Conservation (phyloP, 257 asterid species). For the Solanum boliviense region DNA sequence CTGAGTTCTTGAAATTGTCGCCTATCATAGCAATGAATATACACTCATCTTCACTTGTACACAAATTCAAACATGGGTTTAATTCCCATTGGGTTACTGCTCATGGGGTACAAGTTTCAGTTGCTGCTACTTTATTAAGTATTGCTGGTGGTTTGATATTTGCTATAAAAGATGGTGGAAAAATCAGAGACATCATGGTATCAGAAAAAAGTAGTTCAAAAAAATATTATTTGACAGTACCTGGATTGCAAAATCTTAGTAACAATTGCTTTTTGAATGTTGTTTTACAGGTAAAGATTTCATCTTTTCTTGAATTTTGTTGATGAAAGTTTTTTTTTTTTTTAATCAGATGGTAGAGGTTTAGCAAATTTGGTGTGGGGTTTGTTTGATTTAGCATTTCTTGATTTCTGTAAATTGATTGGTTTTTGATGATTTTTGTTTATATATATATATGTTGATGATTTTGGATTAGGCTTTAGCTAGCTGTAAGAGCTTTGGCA, state of each 20-base stretch:
- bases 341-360: not conserved
- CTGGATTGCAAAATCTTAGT: conserved; percentile 80
- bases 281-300: conserved; percentile 58
- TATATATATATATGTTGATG: not conserved
- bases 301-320: not conserved
- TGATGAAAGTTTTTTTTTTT: not conserved
- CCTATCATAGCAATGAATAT: not conserved
- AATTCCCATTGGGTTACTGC: conserved; percentile 9
- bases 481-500: conserved; percentile 61
- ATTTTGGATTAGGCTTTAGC: conserved; percentile 53
- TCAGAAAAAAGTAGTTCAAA: conserved; percentile 2
- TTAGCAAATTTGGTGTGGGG: not conserved
- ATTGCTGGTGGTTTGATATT: conserved; percentile 45
- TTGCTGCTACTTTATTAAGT: conserved; percentile 43
- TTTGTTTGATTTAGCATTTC: not conserved
- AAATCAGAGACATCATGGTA: conserved; percentile 14
- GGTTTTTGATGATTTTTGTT: not conserved
- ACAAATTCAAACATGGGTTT: conserved; percentile 23
- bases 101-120: conserved; percentile 30
- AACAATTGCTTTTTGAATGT: conserved; percentile 89
- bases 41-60: not conserved
- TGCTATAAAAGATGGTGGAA: conserved; percentile 26
- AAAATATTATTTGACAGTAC: conserved; percentile 32
- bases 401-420: not conserved
- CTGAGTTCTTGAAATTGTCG: not conserved